A percentile compares a stretch with the other conserved stretches of the same genome.
phyloP scores from a whole-genome alignment of 768 basidiomycete species.

The Suillus placidus region DNA sequence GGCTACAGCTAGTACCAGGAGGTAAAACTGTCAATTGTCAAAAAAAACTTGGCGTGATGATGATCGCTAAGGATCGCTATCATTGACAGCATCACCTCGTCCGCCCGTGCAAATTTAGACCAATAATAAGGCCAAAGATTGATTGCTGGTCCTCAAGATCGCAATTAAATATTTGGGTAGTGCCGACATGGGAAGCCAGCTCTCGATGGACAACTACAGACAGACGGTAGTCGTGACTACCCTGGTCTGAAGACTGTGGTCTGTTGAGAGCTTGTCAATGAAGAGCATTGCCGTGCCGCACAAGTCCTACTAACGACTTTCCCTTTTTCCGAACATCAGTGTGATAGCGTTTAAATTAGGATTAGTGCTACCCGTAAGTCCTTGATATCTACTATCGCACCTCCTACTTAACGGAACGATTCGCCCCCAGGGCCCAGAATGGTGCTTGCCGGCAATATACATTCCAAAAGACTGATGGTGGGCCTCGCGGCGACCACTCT shows the following conservation, averaged over 20 bases:
- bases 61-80: not conserved
- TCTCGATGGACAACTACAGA: not conserved
- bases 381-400: not conserved
- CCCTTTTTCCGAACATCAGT: not conserved
- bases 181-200: not conserved
- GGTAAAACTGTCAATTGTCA: not conserved
- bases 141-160: not conserved
- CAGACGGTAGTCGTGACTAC: too few species aligned
- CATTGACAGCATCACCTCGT: not conserved
- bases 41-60: not conserved
- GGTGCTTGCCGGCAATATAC: not conserved
- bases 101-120: not conserved
- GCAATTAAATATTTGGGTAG: not conserved
- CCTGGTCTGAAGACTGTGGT: not conserved
- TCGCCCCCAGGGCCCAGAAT: not conserved
- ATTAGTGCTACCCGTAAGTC: not conserved
- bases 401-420: not conserved
- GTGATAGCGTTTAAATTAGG: not conserved
- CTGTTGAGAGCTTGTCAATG: too few species aligned
- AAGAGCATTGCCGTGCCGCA: not conserved
- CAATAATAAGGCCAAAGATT: not conserved
- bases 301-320: not conserved
- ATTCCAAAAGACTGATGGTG: not conserved
- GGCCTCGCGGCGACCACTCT: too few species aligned
- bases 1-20: not conserved